Percentiles rank a stretch among this genome's conserved stretches.
phyloP scores from a whole-genome alignment of 768 basidiomycete genomes.

The Brasilioporus rufonigricans region DNA sequence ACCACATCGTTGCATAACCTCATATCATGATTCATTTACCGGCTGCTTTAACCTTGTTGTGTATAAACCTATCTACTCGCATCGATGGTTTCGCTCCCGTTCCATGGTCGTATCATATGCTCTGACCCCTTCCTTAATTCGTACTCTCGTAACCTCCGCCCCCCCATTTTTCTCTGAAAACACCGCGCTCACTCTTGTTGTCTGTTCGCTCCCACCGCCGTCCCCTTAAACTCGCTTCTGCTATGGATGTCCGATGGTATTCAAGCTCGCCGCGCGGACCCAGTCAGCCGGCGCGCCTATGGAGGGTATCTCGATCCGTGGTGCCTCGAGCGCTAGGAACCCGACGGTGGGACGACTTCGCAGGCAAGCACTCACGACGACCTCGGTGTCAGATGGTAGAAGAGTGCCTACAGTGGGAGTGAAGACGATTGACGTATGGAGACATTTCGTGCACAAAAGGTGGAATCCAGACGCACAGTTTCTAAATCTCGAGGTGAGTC shows the following conservation, averaged over 20 bases:
- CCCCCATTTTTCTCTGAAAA: slow-evolving; percentile 16
- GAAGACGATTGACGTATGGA: slow-evolving; percentile 65
- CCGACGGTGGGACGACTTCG: slow-evolving; percentile 52
- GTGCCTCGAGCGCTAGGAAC: slow-evolving; percentile 49
- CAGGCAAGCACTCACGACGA: slow-evolving; percentile 50
- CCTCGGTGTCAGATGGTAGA: slow-evolving; percentile 10
- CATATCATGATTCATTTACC: slow-evolving; percentile 12
- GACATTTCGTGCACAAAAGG: slow-evolving; percentile 67
- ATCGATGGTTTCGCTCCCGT: slow-evolving; percentile 11
- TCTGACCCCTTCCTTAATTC: slow-evolving; percentile 3
- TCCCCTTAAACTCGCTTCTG: slow-evolving; percentile 19
- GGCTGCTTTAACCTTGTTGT: slow-evolving; percentile 14
- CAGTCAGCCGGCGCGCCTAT: slow-evolving; percentile 35
- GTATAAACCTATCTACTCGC: slow-evolving; percentile 15
- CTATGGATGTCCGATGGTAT: slow-evolving; percentile 18
- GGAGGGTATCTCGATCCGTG: slow-evolving; percentile 63
- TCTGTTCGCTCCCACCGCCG: slow-evolving; percentile 31
- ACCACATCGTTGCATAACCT: slow-evolving; percentile 27
- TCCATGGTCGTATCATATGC: slow-evolving; percentile 13
- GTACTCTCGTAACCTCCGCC: slow-evolving; percentile 8
- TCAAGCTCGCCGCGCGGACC: slow-evolving; percentile 42
- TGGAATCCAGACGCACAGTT: slow-evolving; percentile 69
- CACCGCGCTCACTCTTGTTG: slow-evolving; percentile 38
- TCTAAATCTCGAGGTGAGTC: slow-evolving; percentile 79
- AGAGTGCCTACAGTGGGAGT: slow-evolving; percentile 25